These are phyloP conservation scores for Salvia splendens DNA, from an alignment of 257 asterid species.

Conservation along the genomic window DNA sequence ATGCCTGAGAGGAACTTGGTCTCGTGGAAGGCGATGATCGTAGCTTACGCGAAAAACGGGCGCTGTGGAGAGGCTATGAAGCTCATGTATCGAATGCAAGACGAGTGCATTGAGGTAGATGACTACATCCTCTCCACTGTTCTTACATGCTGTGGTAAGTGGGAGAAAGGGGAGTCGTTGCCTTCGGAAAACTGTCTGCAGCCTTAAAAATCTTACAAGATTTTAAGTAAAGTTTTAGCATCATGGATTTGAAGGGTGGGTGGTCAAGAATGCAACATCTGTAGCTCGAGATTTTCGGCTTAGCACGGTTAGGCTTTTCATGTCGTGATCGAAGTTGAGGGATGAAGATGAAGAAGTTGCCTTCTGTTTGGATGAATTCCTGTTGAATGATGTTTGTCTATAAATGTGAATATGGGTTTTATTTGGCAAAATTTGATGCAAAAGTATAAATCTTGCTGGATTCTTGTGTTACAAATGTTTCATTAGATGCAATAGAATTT, in stretches of 20 bases:
- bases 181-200: constrained; percentile 41
- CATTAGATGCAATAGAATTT: too few species aligned
- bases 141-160: constrained; percentile 70
- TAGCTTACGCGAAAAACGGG: constrained; percentile 78
- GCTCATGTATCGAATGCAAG: constrained; percentile 75
- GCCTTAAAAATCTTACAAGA: constrained; percentile 19
- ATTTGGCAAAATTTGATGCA: not conserved
- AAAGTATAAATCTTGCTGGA: not conserved
- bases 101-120: constrained; percentile 72
- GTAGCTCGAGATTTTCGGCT: not conserved
- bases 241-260: not conserved
- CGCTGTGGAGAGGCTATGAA: constrained; percentile 75
- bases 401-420: constrained; percentile 24
- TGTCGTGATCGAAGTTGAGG: too few species aligned
- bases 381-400: constrained; percentile 16
- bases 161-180: constrained; percentile 44
- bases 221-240: not conserved
- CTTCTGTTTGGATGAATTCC: not conserved
- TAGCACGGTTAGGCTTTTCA: not conserved
- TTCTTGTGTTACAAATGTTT: not conserved
- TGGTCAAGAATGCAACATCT: not conserved
- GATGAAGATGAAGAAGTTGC: not conserved
- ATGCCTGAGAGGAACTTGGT: constrained; percentile 79
- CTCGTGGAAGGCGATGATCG: constrained; percentile 77
- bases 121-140: constrained; percentile 66